Conservation (phyloP, 306 rosid species). For the Vigna mungo region DNA sequence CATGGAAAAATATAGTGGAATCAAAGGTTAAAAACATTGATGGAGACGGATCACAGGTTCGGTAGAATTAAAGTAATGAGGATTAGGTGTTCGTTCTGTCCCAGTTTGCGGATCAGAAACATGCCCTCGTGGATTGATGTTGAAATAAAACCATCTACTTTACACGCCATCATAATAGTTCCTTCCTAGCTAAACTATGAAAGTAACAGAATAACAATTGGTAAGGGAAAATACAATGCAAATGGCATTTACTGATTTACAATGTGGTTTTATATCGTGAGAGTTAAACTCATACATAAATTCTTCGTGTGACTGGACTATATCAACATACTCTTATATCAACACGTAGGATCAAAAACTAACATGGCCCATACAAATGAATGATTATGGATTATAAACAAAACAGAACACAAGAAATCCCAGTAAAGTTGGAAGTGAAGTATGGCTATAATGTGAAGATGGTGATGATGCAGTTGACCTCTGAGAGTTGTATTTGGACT, state of each 20-base stretch:
- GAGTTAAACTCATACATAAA: conserved; percentile 31
- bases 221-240: conserved; percentile 13
- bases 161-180: too few species aligned
- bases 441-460: conserved; percentile 40
- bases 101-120: background rate
- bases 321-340: conserved; percentile 42
- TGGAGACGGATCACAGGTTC: too few species aligned
- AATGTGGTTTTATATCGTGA: conserved; percentile 5
- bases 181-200: background rate
- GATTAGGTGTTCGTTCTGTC: too few species aligned
- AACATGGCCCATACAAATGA: conserved; percentile 44
- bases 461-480: conserved; percentile 62
- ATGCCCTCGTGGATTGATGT: conserved; percentile 5
- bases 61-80: too few species aligned
- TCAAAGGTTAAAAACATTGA: too few species aligned
- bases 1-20: too few species aligned
- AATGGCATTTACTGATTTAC: conserved; percentile 38
- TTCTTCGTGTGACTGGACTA: conserved; percentile 27
- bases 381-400: conserved; percentile 44
- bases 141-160: background rate
- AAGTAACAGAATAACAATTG: background rate
- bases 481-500: conserved; percentile 45
- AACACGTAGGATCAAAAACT: conserved; percentile 40
- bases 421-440: conserved; percentile 51
- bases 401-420: conserved; percentile 47